Percentiles rank a stretch among this genome's conserved stretches.
phyloP scores from a whole-genome alignment of 73 alveolate species.

The Blepharisma japonicum region DNA sequence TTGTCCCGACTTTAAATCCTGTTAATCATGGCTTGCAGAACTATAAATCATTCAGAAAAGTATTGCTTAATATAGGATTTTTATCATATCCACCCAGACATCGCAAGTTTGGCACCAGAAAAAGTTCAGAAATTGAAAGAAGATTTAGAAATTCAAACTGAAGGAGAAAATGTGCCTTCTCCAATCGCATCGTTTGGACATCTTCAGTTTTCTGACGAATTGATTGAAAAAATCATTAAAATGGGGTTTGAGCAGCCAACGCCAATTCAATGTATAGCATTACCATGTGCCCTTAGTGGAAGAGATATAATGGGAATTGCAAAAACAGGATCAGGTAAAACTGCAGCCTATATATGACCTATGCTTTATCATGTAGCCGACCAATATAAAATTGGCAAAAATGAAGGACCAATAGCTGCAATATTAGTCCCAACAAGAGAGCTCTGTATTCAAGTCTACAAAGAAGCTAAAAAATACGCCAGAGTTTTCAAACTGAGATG shows the following conservation, averaged over 20 bases:
- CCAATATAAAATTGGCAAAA: conserved; percentile 63
- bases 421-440: conserved; percentile 84
- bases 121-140: conserved; percentile 84
- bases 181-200: conserved; percentile 92
- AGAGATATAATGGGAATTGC: conserved; percentile 56
- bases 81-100: conserved; percentile 90
- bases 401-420: conserved; percentile 57
- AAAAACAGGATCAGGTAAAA: conserved; percentile 63
- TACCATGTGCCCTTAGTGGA: conserved; percentile 89
- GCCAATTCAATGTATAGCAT: conserved; percentile 91
- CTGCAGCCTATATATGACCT: conserved; percentile 56
- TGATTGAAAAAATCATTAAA: conserved; percentile 74
- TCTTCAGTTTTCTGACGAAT: conserved; percentile 84
- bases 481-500: conserved; percentile 54
- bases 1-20: conserved; percentile 20
- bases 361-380: conserved; percentile 80
- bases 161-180: conserved; percentile 88
- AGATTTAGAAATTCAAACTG: conserved; percentile 83
- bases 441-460: conserved; percentile 65
- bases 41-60: conserved; percentile 48
- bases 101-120: conserved; percentile 75
- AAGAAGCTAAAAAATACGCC: conserved; percentile 75
- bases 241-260: conserved; percentile 81
- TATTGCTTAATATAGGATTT: conserved; percentile 82
- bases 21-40: neutral